Evolutionary conservation across 2,329 filamentous ascomycete genomes (phyloP), one percentile per base, ranked within the genome.

Genomic region (Zymoseptoria crescenta): DNA sequence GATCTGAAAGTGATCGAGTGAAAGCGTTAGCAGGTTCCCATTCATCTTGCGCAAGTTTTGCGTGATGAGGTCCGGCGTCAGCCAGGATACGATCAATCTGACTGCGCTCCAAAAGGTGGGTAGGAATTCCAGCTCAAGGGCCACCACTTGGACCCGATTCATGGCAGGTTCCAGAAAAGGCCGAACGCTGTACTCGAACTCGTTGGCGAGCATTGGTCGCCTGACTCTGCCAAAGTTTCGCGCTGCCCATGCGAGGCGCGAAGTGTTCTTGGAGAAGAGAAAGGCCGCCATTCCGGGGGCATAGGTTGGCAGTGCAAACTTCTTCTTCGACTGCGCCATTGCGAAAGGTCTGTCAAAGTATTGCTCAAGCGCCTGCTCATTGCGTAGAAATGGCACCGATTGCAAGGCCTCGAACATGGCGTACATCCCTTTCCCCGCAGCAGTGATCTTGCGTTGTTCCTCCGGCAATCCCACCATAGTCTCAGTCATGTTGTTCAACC

Each of bases 391-490:
- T 0, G 87, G 81, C 65, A 91, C 84, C 72, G 88, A 96, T 72
- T 91, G 96, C 55, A 97, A 77, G 0, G 88, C 87, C 72, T 97
- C 93, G 68, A 95, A 96, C 29, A 97, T 83, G 9, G 90, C 87
- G 59, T 94, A 83, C 55, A 95, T 82, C 28, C 83, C 77, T 1
- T 81, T 76, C 28, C 82, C 79, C 27, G 85, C 72, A 27, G 78
- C 73, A 56, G 74, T 72, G 41, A 83, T 76, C 21, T 75, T 77
- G 48, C 83, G 79, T 59, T 80, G 69, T 50, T 80, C 75, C 3
- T 79, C 76, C 2, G 82, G 77, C 7, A 80, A 72, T 10, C 73
- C 73, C 59, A 70, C 65, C 45, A 80, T 69, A 55, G 75, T 70
- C 55, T 70, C 64, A 8, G 71, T 73, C 21, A 78, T 76, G 51